phyloP scores from a whole-genome alignment of 1,284 basidiomycete species.

The Cutaneotrichosporon sp. region DNA sequence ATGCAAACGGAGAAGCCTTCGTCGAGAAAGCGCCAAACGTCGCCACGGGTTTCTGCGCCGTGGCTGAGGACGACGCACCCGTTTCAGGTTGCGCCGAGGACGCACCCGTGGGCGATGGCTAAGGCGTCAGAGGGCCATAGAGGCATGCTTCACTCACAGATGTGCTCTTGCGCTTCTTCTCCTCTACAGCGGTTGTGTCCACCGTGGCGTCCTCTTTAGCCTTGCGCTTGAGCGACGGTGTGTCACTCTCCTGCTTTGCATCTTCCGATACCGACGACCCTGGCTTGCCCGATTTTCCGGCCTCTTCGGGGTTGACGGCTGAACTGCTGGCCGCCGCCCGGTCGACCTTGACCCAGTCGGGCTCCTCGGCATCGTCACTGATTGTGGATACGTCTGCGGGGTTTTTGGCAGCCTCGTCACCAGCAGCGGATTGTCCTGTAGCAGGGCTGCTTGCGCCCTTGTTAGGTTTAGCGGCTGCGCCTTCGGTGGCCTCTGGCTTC shows the following conservation, averaged over 20 bases:
- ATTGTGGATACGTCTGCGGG: not conserved
- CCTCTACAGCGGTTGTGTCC: slow-evolving; percentile 16
- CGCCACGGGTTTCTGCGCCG: slow-evolving; percentile 29
- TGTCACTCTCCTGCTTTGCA: slow-evolving; percentile 8
- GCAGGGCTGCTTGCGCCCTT: not conserved
- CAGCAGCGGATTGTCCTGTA: not conserved
- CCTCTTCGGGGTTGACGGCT: slow-evolving; percentile 3
- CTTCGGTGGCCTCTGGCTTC: not conserved
- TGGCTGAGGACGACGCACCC: slow-evolving; percentile 3
- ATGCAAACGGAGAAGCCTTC: slow-evolving; percentile 23
- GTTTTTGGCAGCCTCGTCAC: slow-evolving; percentile 7
- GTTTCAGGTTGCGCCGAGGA: not conserved
- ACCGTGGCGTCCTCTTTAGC: slow-evolving; percentile 29
- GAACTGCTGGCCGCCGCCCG: slow-evolving; percentile 14
- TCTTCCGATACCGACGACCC: slow-evolving; percentile 9
- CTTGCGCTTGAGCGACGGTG: slow-evolving; percentile 37
- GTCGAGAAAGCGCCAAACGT: slow-evolving; percentile 57
- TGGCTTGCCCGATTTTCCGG: slow-evolving; percentile 9
- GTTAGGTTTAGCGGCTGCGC: not conserved
- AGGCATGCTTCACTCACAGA: slow-evolving; percentile 13
- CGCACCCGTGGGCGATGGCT: not conserved
- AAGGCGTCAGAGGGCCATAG: not conserved
- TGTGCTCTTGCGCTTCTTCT: slow-evolving; percentile 21
- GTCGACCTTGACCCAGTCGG: slow-evolving; percentile 21
- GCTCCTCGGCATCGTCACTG: slow-evolving; percentile 4